These are phyloP conservation scores for Cladosporium sphaerospermum DNA, from an alignment of 2,329 filamentous ascomycete species.

Conservation along the genomic window DNA sequence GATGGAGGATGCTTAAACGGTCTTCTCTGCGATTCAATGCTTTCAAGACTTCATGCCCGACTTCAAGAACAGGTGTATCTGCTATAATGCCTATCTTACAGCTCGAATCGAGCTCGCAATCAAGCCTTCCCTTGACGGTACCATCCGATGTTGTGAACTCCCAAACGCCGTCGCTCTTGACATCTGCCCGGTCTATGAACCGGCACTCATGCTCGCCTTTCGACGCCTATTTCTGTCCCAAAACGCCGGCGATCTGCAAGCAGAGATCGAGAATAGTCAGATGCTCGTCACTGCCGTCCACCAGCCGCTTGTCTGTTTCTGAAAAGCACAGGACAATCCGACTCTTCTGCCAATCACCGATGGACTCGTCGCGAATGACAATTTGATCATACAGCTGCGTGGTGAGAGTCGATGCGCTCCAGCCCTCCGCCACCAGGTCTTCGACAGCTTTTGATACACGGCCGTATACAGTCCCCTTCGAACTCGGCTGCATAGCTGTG, in stretches of 20 bases:
- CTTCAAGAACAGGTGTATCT: neutral
- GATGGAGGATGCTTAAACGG: no score
- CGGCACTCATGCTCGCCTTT: neutral
- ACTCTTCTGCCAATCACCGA: constrained; percentile 82
- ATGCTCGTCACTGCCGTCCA: constrained; percentile 94
- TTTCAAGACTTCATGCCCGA: no score
- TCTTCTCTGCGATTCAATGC: no score
- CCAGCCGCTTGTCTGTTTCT: constrained; percentile 85
- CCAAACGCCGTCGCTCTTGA: constrained; percentile 5
- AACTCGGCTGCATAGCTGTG: constrained; percentile 67
- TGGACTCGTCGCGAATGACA: constrained; percentile 69
- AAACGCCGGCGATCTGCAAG: constrained; percentile 55
- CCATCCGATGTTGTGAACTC: neutral
- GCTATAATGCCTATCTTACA: neutral
- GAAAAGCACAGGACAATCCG: constrained; percentile 85
- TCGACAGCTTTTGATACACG: constrained; percentile 73
- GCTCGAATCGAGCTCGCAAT: neutral
- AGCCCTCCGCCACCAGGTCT: constrained; percentile 90
- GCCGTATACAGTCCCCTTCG: constrained; percentile 60
- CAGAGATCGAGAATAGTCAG: constrained; percentile 80
- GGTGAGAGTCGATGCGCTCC: constrained; percentile 88
- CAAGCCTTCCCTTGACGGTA: no score
- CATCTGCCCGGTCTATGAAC: neutral
- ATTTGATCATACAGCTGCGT: constrained; percentile 78
- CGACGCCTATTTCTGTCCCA: constrained; percentile 7